Conservation (phyloP, 257 asterid genomes). For the Gentiana macrophylla region DNA sequence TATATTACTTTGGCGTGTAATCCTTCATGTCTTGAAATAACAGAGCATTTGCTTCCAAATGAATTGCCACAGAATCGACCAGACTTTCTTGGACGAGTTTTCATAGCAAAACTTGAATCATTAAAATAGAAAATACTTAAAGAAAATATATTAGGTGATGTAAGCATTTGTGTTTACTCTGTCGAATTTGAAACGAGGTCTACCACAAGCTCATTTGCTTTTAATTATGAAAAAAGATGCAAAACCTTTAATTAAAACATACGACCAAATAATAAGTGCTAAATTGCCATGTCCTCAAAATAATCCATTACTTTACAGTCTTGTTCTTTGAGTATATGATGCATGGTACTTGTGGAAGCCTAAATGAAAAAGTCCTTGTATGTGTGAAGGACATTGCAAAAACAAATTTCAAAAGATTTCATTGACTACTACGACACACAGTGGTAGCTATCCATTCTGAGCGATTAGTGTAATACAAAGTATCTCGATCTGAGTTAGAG, state of each 20-base stretch:
- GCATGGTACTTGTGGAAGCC: constrained; percentile 4
- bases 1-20: constrained; percentile 1
- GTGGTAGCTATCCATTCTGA: background rate
- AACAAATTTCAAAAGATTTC: background rate
- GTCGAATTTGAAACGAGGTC: background rate
- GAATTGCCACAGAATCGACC: background rate
- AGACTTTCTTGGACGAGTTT: no score
- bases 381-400: background rate
- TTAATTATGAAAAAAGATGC: background rate
- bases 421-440: background rate
- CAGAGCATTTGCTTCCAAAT: background rate
- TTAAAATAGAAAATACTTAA: background rate
- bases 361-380: constrained; percentile 1
- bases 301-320: background rate
- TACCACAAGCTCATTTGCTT: background rate
- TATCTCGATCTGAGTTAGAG: background rate
- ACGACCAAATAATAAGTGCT: background rate
- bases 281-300: background rate
- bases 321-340: constrained; percentile 4
- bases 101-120: background rate
- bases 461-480: background rate
- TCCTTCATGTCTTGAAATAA: background rate
- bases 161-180: background rate
- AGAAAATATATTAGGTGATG: background rate
- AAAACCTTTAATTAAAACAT: background rate